Base-by-base conservation (phyloP, 2,329 filamentous ascomycete genomes). In the Phyllosticta citribraziliensis region DNA sequence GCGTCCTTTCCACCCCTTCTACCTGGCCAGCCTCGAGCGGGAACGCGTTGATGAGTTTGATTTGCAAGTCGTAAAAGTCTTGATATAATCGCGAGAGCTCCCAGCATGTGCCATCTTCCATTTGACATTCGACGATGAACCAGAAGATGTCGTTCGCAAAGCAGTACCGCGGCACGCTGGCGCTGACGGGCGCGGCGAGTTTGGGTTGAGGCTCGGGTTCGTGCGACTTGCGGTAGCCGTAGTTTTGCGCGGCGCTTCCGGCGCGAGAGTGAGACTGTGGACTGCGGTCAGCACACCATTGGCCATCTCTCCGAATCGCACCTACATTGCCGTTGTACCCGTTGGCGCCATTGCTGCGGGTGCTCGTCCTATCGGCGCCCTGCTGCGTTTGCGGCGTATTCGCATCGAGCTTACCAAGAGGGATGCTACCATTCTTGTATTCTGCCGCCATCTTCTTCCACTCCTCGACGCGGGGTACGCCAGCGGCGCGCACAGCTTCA, bases 381-480 rank as follows among this genome's bases (percentile, higher is more conserved):
- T 83, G 81, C 66, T 82, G 78, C 64, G 60, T 83, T 80, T 62
- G 77, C 80, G 69, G 69, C 30, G 73, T 73, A 63, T 74, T 74
- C 35, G 69, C 69, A 68, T 93, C 90, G 67, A 95, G 93, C 75
- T 93, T 96, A 66, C 94, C 94, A 52, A 99, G 79, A 0, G 92
- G 93, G 71, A 99, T 97, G 76, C 94, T 97, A 73, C 92, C 96
- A 73, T 97, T 97, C 80, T 99, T 99, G 77, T 99, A 99, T 65
- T 97, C 93, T 61, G 93, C 93, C 0, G 94, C 92, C 91, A 97
- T 97, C 77, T 95, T 96, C 80, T 99, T 99, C 94, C 94, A 99
- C 70, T 99, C 94, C 72, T 99, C 94, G 3, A 99, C 94, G 69
- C 87, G 88, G 12, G 94, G 94, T 8, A 99, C 92, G 20, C 93